Evolutionary conservation across 2,329 filamentous ascomycete species (phyloP).

Genomic region (Lizonia empirigonia): DNA sequence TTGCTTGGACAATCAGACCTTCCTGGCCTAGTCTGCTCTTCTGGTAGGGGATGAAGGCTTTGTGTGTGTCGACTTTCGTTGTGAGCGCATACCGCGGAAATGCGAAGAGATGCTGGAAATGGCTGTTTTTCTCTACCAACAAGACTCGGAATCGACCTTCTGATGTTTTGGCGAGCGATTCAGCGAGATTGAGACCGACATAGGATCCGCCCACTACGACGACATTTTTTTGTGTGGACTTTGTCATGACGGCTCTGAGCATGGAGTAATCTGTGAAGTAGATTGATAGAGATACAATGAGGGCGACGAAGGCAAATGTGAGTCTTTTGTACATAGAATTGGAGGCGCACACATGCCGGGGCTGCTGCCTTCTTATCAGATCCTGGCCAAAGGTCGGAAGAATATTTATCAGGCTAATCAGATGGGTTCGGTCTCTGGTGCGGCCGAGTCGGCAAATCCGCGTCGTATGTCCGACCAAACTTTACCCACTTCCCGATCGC

Average conservation of each 20-base stretch:
- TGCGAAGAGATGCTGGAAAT: slow-evolving; percentile 67
- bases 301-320: not conserved
- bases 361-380: slow-evolving; percentile 13
- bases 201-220: slow-evolving; percentile 19
- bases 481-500: slow-evolving; percentile 8
- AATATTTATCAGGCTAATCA: slow-evolving; percentile 17
- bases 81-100: slow-evolving; percentile 65
- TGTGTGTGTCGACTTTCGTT: slow-evolving; percentile 59
- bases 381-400: slow-evolving; percentile 3
- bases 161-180: slow-evolving; percentile 11
- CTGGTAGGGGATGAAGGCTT: slow-evolving; percentile 66
- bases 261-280: not conserved
- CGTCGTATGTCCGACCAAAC: not conserved
- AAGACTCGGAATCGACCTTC: slow-evolving; percentile 56
- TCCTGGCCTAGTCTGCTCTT: slow-evolving; percentile 33
- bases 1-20: slow-evolving; percentile 44
- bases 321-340: slow-evolving; percentile 5
- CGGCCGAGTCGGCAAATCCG: not conserved
- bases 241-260: slow-evolving; percentile 8
- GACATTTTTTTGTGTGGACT: slow-evolving; percentile 7
- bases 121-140: slow-evolving; percentile 64
- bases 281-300: not conserved
- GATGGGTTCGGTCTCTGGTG: slow-evolving; percentile 6
- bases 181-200: slow-evolving; percentile 14
- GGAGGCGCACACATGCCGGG: slow-evolving; percentile 6